Evolutionary conservation across 768 basidiomycete genomes (phyloP).

Genomic region (Suillus fuscotomentosus): DNA sequence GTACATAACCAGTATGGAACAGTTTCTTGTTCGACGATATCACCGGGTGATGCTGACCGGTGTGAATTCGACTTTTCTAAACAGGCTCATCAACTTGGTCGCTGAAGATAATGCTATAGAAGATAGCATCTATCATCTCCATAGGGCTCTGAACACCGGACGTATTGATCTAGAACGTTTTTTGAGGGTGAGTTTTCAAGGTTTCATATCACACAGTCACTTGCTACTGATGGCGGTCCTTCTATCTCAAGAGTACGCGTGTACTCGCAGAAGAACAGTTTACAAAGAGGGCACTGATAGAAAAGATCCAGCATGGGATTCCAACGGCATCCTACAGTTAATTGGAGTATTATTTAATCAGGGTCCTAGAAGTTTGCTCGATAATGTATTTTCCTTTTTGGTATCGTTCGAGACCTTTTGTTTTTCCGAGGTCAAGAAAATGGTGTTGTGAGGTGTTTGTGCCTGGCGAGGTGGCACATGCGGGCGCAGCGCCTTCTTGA

Average conservation of each 20-base stretch:
- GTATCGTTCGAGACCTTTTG: slow-evolving; percentile 29
- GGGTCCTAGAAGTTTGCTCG: slow-evolving; percentile 31
- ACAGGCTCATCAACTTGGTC: slow-evolving; percentile 90
- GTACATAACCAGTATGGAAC: slow-evolving; percentile 87
- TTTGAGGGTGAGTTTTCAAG: slow-evolving; percentile 62
- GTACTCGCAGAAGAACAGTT: slow-evolving; percentile 94
- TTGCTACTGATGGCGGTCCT: slow-evolving; percentile 15
- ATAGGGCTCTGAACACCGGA: slow-evolving; percentile 86
- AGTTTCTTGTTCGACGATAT: background rate
- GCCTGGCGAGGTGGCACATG: background rate
- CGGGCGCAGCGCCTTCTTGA: background rate
- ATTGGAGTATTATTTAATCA: slow-evolving; percentile 32
- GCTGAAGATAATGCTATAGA: slow-evolving; percentile 99
- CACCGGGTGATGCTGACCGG: slow-evolving; percentile 16
- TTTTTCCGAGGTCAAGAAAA: background rate
- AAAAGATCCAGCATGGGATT: slow-evolving; percentile 75
- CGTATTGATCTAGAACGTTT: slow-evolving; percentile 94
- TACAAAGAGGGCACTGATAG: slow-evolving; percentile 91
- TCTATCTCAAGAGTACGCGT: slow-evolving; percentile 68
- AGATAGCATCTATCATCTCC: slow-evolving; percentile 96
- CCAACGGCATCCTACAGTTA: slow-evolving; percentile 47
- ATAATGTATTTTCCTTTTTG: slow-evolving; percentile 36
- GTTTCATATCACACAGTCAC: slow-evolving; percentile 17
- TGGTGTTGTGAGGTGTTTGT: background rate
- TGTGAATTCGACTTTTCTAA: background rate